Evolutionary conservation across 257 asterid genomes (phyloP).

Genomic region (Solanum verrucosum): DNA sequence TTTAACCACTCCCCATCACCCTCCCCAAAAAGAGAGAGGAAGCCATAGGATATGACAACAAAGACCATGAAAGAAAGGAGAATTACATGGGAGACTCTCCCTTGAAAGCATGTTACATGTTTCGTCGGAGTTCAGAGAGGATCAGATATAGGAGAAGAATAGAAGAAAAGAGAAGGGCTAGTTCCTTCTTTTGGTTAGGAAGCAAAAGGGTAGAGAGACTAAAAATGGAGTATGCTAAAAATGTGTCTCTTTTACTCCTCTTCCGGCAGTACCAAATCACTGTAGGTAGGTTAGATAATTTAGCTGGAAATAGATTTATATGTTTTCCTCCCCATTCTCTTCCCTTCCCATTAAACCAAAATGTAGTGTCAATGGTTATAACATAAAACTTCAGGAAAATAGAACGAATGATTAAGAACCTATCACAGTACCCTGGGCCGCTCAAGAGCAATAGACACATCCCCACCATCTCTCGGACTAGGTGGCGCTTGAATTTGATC

Average conservation of each 20-base stretch:
- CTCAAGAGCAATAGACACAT: conserved; percentile 41
- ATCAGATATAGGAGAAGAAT: background rate
- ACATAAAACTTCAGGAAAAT: background rate
- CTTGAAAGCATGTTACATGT: background rate
- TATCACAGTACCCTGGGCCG: conserved; percentile 54
- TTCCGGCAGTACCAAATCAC: background rate
- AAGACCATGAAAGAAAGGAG: background rate
- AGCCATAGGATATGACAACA: background rate
- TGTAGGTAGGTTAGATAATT: background rate
- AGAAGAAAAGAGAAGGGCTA: background rate
- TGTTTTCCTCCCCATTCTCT: background rate
- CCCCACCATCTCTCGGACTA: conserved; percentile 90
- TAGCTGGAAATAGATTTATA: background rate
- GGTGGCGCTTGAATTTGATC: conserved; percentile 82
- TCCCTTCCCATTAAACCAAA: background rate
- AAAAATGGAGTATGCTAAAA: background rate
- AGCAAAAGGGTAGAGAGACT: background rate
- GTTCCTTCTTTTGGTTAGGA: background rate
- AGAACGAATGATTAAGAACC: background rate
- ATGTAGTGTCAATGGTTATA: background rate
- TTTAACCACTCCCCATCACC: background rate
- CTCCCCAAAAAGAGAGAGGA: background rate
- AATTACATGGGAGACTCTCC: background rate
- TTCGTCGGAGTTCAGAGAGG: background rate
- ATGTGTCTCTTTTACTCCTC: background rate